Evolutionary conservation across 2,329 filamentous ascomycete species (phyloP).

Genomic region (Plectosphaerella sp.): DNA sequence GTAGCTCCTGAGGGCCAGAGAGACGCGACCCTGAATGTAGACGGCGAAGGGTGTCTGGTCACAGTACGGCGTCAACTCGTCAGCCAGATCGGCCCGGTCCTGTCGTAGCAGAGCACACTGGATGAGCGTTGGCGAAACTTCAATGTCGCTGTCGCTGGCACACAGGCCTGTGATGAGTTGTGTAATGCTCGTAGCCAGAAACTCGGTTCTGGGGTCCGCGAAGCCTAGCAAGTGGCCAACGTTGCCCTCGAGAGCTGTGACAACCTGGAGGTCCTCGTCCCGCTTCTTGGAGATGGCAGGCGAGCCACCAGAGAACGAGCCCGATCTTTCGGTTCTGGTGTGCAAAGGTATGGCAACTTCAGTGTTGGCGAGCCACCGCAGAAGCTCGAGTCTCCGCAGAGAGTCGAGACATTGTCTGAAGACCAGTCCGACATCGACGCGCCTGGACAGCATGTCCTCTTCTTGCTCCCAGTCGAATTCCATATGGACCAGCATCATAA

Average conservation of each 20-base stretch:
- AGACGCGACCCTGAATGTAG: constrained; percentile 82
- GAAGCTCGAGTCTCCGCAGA: constrained; percentile 69
- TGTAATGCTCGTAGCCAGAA: constrained; percentile 57
- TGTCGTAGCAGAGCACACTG: constrained; percentile 59
- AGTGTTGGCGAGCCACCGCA: constrained; percentile 62
- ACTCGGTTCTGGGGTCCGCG: constrained; percentile 42
- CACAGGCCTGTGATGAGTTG: constrained; percentile 63
- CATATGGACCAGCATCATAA: constrained; percentile 82
- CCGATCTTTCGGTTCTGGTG: constrained; percentile 32
- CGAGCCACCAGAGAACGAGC: constrained; percentile 25
- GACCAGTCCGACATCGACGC: constrained; percentile 63
- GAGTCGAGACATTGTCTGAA: constrained; percentile 67
- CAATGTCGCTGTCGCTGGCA: constrained; percentile 60
- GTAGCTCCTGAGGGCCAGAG: constrained; percentile 69
- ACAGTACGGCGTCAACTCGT: constrained; percentile 53
- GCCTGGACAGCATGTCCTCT: constrained; percentile 57
- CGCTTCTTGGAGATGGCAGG: constrained; percentile 31
- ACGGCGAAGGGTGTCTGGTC: constrained; percentile 58
- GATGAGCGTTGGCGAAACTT: constrained; percentile 55
- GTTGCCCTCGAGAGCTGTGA: constrained; percentile 57
- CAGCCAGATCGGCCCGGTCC: constrained; percentile 55
- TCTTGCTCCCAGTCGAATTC: constrained; percentile 75
- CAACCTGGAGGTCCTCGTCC: constrained; percentile 39
- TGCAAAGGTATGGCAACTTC: constrained; percentile 47
- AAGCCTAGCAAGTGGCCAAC: constrained; percentile 61